These are phyloP conservation scores for Oidium heveae DNA, from an alignment of 2,329 filamentous ascomycete species.

Conservation along the genomic window DNA sequence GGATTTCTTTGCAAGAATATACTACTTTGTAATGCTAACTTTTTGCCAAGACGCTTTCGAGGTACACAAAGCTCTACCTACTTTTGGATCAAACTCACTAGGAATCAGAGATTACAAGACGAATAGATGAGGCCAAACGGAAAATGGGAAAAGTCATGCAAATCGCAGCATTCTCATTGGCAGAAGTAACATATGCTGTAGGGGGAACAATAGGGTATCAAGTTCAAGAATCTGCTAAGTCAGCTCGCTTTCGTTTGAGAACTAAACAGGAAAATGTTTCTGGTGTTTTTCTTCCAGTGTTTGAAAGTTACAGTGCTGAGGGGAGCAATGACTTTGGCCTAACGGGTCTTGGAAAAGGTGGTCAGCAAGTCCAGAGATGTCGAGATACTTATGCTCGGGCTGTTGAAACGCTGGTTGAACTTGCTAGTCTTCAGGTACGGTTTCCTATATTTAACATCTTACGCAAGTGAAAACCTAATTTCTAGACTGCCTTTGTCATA, in stretches of 20 bases:
- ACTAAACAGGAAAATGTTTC: conserved; percentile 98
- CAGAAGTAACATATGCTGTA: conserved; percentile 91
- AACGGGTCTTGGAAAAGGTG: conserved; percentile 87
- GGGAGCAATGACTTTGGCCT: conserved; percentile 88
- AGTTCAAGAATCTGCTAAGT: conserved; percentile 85
- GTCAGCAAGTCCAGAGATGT: conserved; percentile 86
- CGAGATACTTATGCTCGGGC: conserved; percentile 88
- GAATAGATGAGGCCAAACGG: conserved; percentile 95
- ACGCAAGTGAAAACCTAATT: not conserved
- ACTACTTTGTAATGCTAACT: no score
- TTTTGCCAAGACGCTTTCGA: conserved; percentile 50
- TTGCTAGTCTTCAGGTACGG: conserved; percentile 62
- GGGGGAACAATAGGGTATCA: conserved; percentile 92
- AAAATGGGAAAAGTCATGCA: conserved; percentile 99
- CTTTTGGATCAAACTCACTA: not conserved
- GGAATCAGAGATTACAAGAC: conserved; percentile 67
- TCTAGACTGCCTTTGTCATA: conserved; percentile 79
- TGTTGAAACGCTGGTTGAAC: conserved; percentile 83
- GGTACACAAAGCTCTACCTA: conserved; percentile 25
- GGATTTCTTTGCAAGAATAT: not conserved
- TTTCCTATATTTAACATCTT: not conserved
- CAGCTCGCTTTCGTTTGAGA: conserved; percentile 73
- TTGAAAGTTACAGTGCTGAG: conserved; percentile 75
- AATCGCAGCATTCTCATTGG: conserved; percentile 89
- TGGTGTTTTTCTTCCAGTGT: conserved; percentile 78